Base-by-base conservation (phyloP, 495 filamentous ascomycete genomes). In the Thozetella sp. region DNA sequence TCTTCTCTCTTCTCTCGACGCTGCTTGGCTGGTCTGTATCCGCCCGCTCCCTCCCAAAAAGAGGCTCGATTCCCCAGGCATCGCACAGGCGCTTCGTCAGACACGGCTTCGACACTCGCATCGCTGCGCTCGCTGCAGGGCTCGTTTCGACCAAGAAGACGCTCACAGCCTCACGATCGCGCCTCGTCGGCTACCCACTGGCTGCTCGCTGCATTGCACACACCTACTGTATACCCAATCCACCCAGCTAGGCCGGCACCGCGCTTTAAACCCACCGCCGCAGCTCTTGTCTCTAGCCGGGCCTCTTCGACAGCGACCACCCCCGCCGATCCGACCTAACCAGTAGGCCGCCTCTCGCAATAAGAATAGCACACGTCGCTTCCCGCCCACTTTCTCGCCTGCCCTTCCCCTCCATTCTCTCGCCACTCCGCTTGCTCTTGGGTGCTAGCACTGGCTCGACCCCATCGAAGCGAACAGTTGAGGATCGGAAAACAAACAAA, bases 361-460 rank as follows among this genome's bases (percentile, higher is more conserved):
- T 71, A 73, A 73, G 68, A 70, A 58, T 63, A 61, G 58, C 65
- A 56, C 67, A 55, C 63, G 56, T 40, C 67, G 60, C 60, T n/a
- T 50, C 57, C 53, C 51, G 55, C 54, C 52, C 37, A 59, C 37
- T 57, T 59, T 37, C 63, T 56, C 58, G 48, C 50, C 59, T n/a
- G n/a, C 53, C 26, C 57, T 46, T 63, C 9, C 55, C 56, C 52
- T 57, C 52, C 56, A 55, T 54, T 56, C 57, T 51, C 55, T 62
- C 43, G 30, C 45, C 20, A 55, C 56, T 64, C 58, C 61, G 51
- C 54, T 51, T 51, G 51, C 59, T 56, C 63, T 34, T 53, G 53
- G 22, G 43, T 27, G 55, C 43, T 55, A 48, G 34, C 19, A 6
- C 50, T 57, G 25, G 56, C 53, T 48, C 43, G 37, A 56, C 46